Evolutionary conservation across 1,139 yeast species (phyloP), one percentile per base, ranked within the genome.

Genomic region (Nadsonia commutata): DNA sequence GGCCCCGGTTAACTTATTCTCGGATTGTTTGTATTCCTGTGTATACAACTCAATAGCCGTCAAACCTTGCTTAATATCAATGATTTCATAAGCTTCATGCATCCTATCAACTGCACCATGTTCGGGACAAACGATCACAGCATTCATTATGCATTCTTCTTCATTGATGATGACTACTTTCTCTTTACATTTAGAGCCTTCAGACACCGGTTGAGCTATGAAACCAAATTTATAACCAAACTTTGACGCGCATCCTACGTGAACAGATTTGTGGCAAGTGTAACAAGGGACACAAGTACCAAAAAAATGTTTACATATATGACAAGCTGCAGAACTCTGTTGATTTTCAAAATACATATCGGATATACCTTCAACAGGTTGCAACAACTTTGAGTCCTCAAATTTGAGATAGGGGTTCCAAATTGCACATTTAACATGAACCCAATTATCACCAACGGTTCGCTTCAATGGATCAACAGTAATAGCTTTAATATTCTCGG

Each of bases 361-460:
- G 3, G 51, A 54, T 13, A 57, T 52, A 4, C 54, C 58, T 31
- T 56, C 56, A 2, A 72, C 60, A 0, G 79, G 79, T 46, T 75
- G 77, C 45, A 74, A 46, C 2, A 57, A 46, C 1, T 52, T 48
- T 0, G 66, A 46, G 47, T 67, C 62, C 0, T 68, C 74, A 54
- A 71, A 74, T 19, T 57, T 58, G 13, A 71, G 57, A 19, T 59
- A 63, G 0, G 67, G 60, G 13, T 60, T 66, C 58, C 78, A 78
- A 0, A 83, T 46, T 0, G 93, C 80, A 61, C 98, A 88, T 3
- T 76, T 51, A 5, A 81, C 65, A 63, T 88, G 97, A 36, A 80
- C 78, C 97, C 97, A 88, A 46, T 69, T 68, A 2, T 84, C 82
- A 31, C 71, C 75, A 16, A 58, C 54, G 0, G 94, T 77, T n/a